Evolutionary conservation across 345 rosid species (phyloP).

Genomic region (Carallia pectinifolia): DNA sequence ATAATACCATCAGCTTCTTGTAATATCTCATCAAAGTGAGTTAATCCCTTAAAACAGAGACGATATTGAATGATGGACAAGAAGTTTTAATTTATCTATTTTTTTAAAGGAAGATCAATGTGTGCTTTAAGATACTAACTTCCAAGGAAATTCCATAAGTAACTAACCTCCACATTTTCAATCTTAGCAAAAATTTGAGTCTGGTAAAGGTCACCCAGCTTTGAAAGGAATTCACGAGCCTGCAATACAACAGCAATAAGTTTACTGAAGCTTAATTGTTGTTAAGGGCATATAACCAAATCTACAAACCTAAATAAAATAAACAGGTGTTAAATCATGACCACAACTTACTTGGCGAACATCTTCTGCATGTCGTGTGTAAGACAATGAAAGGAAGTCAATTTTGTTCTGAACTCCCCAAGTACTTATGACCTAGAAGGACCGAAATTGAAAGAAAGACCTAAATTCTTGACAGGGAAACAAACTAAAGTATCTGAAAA

Average conservation of each 20-base stretch:
- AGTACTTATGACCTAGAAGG: constrained; percentile 67
- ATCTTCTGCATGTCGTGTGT: constrained; percentile 92
- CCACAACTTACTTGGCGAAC: constrained; percentile 64
- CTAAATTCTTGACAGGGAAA: not conserved
- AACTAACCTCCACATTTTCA: constrained; percentile 79
- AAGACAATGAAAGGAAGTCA: constrained; percentile 91
- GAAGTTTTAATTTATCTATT: not conserved
- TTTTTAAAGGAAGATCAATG: no score
- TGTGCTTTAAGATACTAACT: not conserved
- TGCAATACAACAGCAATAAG: constrained; percentile 28
- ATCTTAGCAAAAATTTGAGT: constrained; percentile 96
- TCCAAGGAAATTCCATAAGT: not conserved
- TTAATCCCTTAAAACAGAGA: constrained; percentile 57
- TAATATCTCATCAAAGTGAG: constrained; percentile 96
- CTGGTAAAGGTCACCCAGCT: constrained; percentile 78
- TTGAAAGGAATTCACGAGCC: constrained; percentile 84
- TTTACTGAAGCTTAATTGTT: not conserved
- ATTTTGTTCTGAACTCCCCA: constrained; percentile 97
- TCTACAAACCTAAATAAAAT: not conserved
- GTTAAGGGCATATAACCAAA: not conserved
- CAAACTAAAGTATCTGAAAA: not conserved
- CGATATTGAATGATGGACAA: not conserved
- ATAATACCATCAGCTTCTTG: constrained; percentile 98
- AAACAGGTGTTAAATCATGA: not conserved
- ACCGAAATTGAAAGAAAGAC: constrained; percentile 3